Percentiles rank a stretch among this genome's conserved stretches.
phyloP scores from a whole-genome alignment of 495 filamentous ascomycete species.

The Aspergillus biplanus region DNA sequence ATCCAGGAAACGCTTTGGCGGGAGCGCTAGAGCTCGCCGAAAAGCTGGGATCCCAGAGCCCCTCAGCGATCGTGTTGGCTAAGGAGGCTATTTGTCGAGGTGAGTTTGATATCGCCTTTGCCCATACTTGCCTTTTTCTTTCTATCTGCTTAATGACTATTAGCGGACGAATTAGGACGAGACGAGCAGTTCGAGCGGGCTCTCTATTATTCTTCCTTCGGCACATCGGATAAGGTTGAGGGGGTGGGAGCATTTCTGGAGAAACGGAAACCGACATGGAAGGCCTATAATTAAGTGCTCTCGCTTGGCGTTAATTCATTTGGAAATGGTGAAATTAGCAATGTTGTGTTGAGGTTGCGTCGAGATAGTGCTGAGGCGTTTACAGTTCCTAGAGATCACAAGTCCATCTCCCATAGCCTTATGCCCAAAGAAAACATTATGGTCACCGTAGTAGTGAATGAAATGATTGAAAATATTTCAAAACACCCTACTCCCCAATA shows the following conservation, averaged over 20 bases:
- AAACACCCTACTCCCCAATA: no score
- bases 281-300: background rate
- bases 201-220: constrained; percentile 14
- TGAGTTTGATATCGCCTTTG: constrained; percentile 3
- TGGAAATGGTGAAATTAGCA: no score
- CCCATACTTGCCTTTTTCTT: background rate
- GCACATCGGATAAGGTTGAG: constrained; percentile 10
- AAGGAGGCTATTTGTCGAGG: constrained; percentile 19
- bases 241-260: constrained; percentile 14
- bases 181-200: constrained; percentile 12
- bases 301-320: no score
- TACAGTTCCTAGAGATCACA: no score
- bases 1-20: background rate
- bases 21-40: constrained; percentile 7
- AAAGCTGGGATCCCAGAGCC: constrained; percentile 7
- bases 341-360: no score
- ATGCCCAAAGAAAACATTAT: no score
- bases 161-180: constrained; percentile 11
- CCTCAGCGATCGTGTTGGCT: constrained; percentile 3
- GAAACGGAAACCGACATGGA: constrained; percentile 1
- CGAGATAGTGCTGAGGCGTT: no score
- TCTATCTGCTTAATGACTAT: background rate
- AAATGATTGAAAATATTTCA: no score
- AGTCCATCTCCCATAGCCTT: no score
- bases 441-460: no score